phyloP scores from a whole-genome alignment of 441 rosid species.

The Gossypium lobatum region DNA sequence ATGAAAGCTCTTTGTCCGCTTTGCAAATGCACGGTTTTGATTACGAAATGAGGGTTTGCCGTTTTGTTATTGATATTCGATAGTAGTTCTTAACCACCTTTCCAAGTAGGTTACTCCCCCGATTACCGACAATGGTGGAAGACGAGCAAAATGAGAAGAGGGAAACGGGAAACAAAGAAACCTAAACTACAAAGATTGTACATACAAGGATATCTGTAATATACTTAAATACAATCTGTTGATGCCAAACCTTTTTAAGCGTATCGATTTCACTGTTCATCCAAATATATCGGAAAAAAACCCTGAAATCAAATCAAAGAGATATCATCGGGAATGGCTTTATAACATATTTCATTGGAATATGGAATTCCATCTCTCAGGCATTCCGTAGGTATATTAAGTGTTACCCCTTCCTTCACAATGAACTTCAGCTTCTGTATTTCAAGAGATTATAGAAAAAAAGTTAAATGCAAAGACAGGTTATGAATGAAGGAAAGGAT shows the following conservation, averaged over 20 bases:
- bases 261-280: too few species aligned
- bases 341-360: slow-evolving; percentile 15
- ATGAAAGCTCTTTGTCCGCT: slow-evolving; percentile 9
- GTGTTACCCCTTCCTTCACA: not conserved
- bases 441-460: too few species aligned
- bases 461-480: too few species aligned
- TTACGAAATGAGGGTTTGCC: not conserved
- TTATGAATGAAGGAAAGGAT: not conserved
- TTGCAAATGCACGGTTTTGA: slow-evolving; percentile 9
- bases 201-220: not conserved
- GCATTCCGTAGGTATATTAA: not conserved
- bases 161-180: not conserved
- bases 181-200: not conserved
- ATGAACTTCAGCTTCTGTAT: not conserved
- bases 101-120: not conserved
- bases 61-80: not conserved
- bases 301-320: too few species aligned
- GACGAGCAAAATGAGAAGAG: not conserved
- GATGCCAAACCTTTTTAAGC: not conserved
- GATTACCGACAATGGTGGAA: not conserved
- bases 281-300: too few species aligned
- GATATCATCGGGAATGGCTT: slow-evolving; percentile 7
- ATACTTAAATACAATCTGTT: not conserved
- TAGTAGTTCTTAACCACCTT: not conserved
- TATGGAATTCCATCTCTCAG: slow-evolving; percentile 18